Base-by-base conservation (phyloP, 306 rosid genomes). In the Sphenostylis stenocarpa region DNA sequence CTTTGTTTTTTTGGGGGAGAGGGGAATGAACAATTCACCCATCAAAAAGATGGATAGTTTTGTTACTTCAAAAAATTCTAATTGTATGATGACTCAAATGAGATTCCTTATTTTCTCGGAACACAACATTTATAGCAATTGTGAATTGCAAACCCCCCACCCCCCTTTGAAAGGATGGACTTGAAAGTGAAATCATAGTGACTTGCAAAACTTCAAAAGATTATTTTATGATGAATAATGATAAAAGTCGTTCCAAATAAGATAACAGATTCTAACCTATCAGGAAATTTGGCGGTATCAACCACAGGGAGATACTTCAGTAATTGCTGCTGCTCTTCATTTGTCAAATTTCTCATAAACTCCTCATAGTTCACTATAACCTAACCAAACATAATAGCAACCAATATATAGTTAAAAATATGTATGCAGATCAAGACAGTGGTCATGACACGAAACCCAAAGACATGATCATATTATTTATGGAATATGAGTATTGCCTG, bases 291-390 rank as follows among this genome's bases (percentile, higher is more conserved):
- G 21, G 79, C 75, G 0, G 82, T 79, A 91, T 96, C 99, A 63
- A 81, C 90, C 67, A 82, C 82, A 60, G 99, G 87, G 75, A 96
- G 92, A 82, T 81, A 87, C 79, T 88, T 87, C 85, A 89, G 86
- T 72, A 96, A 80, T 73, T 91, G 86, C 66, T 91, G 88, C 82
- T 91, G 97, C 85, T 96, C 99, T 80, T 92, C 99, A 82, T 64
- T 70, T 70, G 99, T 92, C 89, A 96, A 76, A 77, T 87, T 89
- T 77, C 87, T 89, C 26, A 26, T 82, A 62, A 96, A 96, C 83
- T 82, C 97, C 85, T 88, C 99, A 62, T 62, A 89, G 84, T 91
- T 90, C 73, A 91, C 62, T 66, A 86, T 82, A 84, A 88, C 97
- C 99, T 96, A 83, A 81, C 45, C 69, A 87, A 84, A 64, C 66